Conservation (phyloP, 139 green algal species). For the Yamagishiella unicocca region DNA sequence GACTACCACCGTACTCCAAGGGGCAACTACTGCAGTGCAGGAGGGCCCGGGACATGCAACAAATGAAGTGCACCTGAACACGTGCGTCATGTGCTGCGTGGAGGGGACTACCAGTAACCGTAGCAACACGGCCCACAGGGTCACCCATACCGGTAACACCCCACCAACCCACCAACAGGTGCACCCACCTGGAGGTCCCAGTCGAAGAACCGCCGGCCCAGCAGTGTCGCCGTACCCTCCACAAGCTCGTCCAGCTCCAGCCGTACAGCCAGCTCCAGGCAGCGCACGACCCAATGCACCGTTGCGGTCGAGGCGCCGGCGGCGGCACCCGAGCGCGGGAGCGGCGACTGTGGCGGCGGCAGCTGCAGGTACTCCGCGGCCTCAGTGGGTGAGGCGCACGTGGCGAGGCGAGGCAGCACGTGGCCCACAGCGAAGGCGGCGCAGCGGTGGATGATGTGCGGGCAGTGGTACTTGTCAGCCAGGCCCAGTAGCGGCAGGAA, state of each 20-base stretch:
- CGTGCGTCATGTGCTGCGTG: no score
- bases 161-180: no score
- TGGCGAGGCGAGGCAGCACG: not conserved
- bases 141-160: no score
- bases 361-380: conserved; percentile 5
- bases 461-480: conserved; percentile 34
- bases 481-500: conserved; percentile 9
- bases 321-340: no score
- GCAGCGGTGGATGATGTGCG: not conserved
- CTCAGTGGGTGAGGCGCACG: no score
- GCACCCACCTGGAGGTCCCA: conserved; percentile 26
- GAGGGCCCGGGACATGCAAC: no score
- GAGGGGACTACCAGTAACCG: no score
- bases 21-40: no score
- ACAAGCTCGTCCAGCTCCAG: not conserved
- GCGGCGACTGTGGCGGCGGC: not conserved
- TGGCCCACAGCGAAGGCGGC: not conserved
- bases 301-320: no score
- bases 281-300: not conserved
- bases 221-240: not conserved
- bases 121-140: no score
- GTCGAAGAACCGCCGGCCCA: not conserved
- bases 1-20: no score
- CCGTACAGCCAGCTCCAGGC: not conserved
- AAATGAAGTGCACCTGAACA: no score